phyloP scores from a whole-genome alignment of 495 filamentous ascomycete species.

The Aspergillus bridgeri region DNA sequence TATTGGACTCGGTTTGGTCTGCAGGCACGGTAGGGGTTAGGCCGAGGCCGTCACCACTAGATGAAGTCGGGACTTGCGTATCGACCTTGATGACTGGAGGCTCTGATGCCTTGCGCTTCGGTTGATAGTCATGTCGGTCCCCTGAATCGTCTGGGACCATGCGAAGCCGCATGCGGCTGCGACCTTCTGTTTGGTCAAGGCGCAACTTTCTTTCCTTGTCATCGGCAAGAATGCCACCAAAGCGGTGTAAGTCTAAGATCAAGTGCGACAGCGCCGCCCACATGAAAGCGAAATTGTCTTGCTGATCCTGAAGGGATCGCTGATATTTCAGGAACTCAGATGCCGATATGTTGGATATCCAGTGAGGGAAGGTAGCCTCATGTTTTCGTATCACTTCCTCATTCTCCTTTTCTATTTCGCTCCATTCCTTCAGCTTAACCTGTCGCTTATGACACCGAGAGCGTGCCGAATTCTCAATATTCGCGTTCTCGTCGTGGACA shows the following conservation, averaged over 20 bases:
- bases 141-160: slow-evolving; percentile 70
- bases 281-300: slow-evolving; percentile 77
- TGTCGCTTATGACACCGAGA: slow-evolving; percentile 66
- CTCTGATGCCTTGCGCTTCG: slow-evolving; percentile 67
- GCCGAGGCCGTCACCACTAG: slow-evolving; percentile 31
- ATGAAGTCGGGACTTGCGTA: slow-evolving; percentile 29
- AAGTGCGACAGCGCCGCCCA: slow-evolving; percentile 69
- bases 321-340: slow-evolving; percentile 91
- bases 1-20: slow-evolving; percentile 24
- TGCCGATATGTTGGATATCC: slow-evolving; percentile 90
- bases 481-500: slow-evolving; percentile 71
- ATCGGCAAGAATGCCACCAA: slow-evolving; percentile 74
- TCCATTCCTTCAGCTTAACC: slow-evolving; percentile 79
- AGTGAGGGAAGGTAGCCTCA: slow-evolving; percentile 78
- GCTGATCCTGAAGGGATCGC: slow-evolving; percentile 80
- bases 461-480: slow-evolving; percentile 67
- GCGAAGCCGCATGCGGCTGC: slow-evolving; percentile 89
- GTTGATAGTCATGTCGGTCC: slow-evolving; percentile 74
- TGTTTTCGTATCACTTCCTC: slow-evolving; percentile 74
- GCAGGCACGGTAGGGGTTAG: slow-evolving; percentile 35
- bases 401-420: slow-evolving; percentile 56
- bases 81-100: slow-evolving; percentile 40
- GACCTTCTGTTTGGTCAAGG: slow-evolving; percentile 90
- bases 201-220: slow-evolving; percentile 70
- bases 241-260: slow-evolving; percentile 66